These are phyloP conservation scores for Aspergillus fijiensis DNA, from an alignment of 2,329 filamentous ascomycete species.

Conservation along the genomic window DNA sequence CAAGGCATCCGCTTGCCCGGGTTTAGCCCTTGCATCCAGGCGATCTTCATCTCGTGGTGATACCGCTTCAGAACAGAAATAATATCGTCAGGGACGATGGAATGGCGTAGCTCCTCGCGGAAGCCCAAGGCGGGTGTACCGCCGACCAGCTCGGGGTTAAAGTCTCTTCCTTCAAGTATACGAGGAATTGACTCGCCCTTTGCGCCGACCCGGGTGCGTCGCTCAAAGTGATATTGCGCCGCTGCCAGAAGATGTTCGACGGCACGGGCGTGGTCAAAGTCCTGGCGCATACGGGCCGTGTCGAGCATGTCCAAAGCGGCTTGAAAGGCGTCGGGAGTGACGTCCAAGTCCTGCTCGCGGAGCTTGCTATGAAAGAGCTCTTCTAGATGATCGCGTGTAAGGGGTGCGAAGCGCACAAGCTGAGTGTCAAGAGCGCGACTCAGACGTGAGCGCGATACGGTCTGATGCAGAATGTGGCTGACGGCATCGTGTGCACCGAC, in stretches of 20 bases:
- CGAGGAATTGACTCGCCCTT: slow-evolving; percentile 2
- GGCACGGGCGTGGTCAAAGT: slow-evolving; percentile 22
- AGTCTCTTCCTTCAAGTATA: slow-evolving; percentile 17
- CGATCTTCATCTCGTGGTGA: slow-evolving; percentile 20
- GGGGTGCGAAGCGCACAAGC: slow-evolving; percentile 15
- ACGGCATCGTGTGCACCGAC: slow-evolving; percentile 13
- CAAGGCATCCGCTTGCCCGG: slow-evolving; percentile 14
- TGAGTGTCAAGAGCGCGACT: slow-evolving; percentile 7
- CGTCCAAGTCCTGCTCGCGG: slow-evolving; percentile 16
- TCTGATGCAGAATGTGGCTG: slow-evolving; percentile 13
- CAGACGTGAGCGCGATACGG: slow-evolving; percentile 1
- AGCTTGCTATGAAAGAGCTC: slow-evolving; percentile 19
- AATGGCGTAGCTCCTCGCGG: slow-evolving; percentile 18
- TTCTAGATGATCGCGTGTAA: slow-evolving; percentile 16
- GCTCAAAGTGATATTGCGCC: slow-evolving; percentile 18
- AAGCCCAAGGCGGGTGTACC: slow-evolving; percentile 11
- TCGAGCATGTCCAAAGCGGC: slow-evolving; percentile 20
- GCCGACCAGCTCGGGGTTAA: slow-evolving; percentile 11
- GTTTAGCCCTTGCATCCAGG: slow-evolving; percentile 20
- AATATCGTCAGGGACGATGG: slow-evolving; percentile 22
- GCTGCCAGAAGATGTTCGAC: slow-evolving; percentile 20
- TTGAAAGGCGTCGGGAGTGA: slow-evolving; percentile 19
- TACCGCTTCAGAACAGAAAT: slow-evolving; percentile 20
- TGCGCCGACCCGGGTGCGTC: not conserved
- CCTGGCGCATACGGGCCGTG: slow-evolving; percentile 18